Evolutionary conservation across 768 basidiomycete genomes (phyloP), one percentile per base, ranked within the genome.

Genomic region (Boletellus ananas): DNA sequence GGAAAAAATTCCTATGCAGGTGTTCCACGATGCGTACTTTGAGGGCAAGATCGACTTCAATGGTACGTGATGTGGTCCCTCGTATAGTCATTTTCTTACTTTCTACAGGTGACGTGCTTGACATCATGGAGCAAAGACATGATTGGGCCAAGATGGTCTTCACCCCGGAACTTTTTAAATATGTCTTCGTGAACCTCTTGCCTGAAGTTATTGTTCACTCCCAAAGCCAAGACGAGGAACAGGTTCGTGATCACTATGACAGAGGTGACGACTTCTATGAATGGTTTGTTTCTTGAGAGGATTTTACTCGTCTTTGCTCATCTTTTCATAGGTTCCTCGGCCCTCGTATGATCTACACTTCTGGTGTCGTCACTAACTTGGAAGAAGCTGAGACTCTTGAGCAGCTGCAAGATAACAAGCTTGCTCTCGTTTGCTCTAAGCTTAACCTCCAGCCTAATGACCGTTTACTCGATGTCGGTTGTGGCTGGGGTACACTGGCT

Each of bases 1-100:
- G 71, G 80, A 84, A 59, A 98, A 96, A 72, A 97, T 99, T 50
- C 94, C 94, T 45, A 94, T 96, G 86, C 95, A 99, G 72, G 72
- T 89, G 58, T 95, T 96, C 78, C 87, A 98, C 65, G 96, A 99
- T 75, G 90, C 92, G 55, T 98, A 87, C 73, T 97, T 99, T 67
- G 93, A 94, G 43, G 86, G 86, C 43, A 97, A 97, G 73, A 82
- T 94, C 53, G 94, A 97, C 49, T 89, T 99, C 68, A 99, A 97
- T 44, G 94, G 95, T 89, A 38, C 43, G 38, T 6, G 0, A 6
- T 1, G n/a, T n/a, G 46, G 33, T 6, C 16, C 14, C 21, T 2
- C 49, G 21, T 34, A 17, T 34, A 9, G 14, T 39, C 18, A 16
- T 20, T 21, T 6, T 2, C 40, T 53, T 33, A 54, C 34, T 38